These are phyloP conservation scores for Poronia punctata DNA, from an alignment of 495 filamentous ascomycete genomes.

Conservation along the genomic window DNA sequence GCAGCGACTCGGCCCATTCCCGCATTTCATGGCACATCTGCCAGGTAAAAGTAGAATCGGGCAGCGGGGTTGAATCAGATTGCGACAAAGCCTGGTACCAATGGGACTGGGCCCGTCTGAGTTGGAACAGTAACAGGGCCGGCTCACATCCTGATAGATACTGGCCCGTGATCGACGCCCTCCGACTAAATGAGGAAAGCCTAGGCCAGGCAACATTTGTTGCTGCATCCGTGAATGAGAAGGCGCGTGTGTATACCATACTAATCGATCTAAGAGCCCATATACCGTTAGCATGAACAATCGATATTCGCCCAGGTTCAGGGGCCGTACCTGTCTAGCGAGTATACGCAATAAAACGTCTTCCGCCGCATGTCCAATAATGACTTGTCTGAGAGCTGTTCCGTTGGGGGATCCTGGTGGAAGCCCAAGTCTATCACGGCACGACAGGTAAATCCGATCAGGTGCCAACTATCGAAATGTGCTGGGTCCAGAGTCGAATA, in stretches of 20 bases:
- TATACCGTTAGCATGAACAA: not conserved
- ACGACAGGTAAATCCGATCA: slow-evolving; percentile 80
- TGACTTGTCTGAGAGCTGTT: slow-evolving; percentile 50
- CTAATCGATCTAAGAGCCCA: slow-evolving; percentile 59
- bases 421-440: slow-evolving; percentile 81
- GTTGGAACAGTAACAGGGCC: slow-evolving; percentile 60
- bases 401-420: slow-evolving; percentile 78
- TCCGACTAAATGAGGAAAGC: slow-evolving; percentile 26
- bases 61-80: slow-evolving; percentile 51
- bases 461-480: slow-evolving; percentile 85
- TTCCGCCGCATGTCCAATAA: slow-evolving; percentile 68
- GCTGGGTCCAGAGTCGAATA: slow-evolving; percentile 83
- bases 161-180: slow-evolving; percentile 29
- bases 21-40: slow-evolving; percentile 56
- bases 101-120: slow-evolving; percentile 69
- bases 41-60: slow-evolving; percentile 55
- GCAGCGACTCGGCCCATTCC: slow-evolving; percentile 58
- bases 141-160: slow-evolving; percentile 42
- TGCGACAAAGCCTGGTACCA: slow-evolving; percentile 82
- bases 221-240: slow-evolving; percentile 90
- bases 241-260: slow-evolving; percentile 69
- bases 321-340: slow-evolving; percentile 64
- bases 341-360: slow-evolving; percentile 81
- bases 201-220: slow-evolving; percentile 56
- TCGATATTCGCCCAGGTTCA: not conserved